These are phyloP conservation scores for Cruciata laevipes DNA, from an alignment of 257 asterid genomes.

Conservation along the genomic window DNA sequence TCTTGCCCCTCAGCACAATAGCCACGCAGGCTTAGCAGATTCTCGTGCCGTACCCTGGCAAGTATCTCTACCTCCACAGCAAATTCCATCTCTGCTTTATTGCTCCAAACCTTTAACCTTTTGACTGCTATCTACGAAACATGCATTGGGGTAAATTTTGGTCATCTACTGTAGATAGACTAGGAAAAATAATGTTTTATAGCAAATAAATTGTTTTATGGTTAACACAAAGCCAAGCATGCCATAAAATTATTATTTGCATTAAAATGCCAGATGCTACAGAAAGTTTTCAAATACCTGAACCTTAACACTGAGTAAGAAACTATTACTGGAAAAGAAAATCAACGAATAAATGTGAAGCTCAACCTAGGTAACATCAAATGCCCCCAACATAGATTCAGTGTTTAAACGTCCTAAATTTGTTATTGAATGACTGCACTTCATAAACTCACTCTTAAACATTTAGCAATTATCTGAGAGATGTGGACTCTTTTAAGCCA, in stretches of 20 bases:
- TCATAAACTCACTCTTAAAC: no score
- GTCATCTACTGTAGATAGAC: neutral
- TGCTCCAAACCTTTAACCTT: slow-evolving; percentile 85
- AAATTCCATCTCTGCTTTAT: slow-evolving; percentile 84
- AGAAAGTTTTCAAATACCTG: neutral
- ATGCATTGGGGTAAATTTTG: neutral
- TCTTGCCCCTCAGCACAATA: slow-evolving; percentile 94
- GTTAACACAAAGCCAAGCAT: neutral
- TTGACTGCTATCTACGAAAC: slow-evolving; percentile 79
- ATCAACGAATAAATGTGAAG: neutral
- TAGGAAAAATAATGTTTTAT: neutral
- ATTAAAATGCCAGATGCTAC: neutral
- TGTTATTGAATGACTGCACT: no score
- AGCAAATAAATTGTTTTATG: neutral
- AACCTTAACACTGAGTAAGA: neutral
- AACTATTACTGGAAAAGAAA: neutral
- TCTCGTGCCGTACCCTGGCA: slow-evolving; percentile 80
- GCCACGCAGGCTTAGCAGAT: slow-evolving; percentile 76
- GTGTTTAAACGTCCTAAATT: neutral
- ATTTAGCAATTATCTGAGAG: no score
- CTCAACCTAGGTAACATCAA: neutral
- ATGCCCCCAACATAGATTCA: neutral
- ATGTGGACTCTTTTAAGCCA: no score
- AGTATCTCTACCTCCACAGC: slow-evolving; percentile 85
- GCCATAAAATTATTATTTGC: neutral